Evolutionary conservation across 768 basidiomycete species (phyloP), one percentile per base, ranked within the genome.

Genomic region (Candolleomyces efflorescens): DNA sequence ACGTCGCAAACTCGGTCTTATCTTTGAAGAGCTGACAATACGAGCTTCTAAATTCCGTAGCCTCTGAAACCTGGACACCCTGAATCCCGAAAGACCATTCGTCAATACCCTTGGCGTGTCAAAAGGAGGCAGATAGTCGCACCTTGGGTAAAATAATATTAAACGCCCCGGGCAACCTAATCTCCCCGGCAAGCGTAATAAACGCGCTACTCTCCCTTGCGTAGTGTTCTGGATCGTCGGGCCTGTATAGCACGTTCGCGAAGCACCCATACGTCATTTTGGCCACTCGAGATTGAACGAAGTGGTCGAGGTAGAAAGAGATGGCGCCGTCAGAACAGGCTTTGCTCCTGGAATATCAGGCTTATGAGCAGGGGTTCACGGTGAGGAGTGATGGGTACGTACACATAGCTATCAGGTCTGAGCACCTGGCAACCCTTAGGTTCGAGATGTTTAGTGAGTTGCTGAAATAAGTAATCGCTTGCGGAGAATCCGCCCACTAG

Each of bases 401-500:
- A 79, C 78, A 76, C 67, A 37, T 75, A 72, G 27, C 68, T 69
- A 59, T 80, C 78, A 0, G 78, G 78, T n/a, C 76, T 64, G 32
- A 67, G 68, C 24, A 79, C 53, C 27, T 51, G 64, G 51, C 78
- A 62, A 22, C 69, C 67, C 1, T 68, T 39, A 5, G 62, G 37
- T 4, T 67, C 63, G 3, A 79, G 66, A n/a, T 70, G 59, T 43
- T 48, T 61, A 48, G 71, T 69, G 10, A 79, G 69, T 39, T 66
- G 62, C 0, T 66, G 55, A 54, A 73, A 77, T 20, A 80, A 60
- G 68, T 70, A 78, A 27, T 76, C 69, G 60, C 73, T 79, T 3
- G 75, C 74, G n/a, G 76, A 76, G 59, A 80, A 80, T 0, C 78
- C 78, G 5, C 78, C 78, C 4, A 80, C 78, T 2, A 78, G 68